phyloP scores from a whole-genome alignment of 257 asterid species.

The Oldenlandia corymbosa region DNA sequence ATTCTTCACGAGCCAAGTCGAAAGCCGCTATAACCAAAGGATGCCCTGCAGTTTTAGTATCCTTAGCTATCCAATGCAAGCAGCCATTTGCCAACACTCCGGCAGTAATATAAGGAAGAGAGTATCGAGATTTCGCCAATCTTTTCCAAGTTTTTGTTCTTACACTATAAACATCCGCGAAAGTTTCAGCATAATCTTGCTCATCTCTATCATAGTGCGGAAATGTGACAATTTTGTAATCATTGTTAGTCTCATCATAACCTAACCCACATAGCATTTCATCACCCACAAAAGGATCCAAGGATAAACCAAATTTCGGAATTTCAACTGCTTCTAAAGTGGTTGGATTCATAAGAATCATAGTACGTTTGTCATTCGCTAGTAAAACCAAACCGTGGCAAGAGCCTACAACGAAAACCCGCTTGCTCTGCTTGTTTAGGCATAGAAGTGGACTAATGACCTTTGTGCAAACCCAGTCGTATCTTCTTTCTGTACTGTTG shows the following conservation, averaged over 20 bases:
- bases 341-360: slow-evolving; percentile 30
- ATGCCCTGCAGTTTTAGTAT: slow-evolving; percentile 4
- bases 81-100: slow-evolving; percentile 37
- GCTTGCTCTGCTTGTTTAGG: background rate
- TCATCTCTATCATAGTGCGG: background rate
- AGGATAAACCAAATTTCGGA: slow-evolving; percentile 20
- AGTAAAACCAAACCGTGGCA: slow-evolving; percentile 31
- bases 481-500: too few species aligned
- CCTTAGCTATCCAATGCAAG: slow-evolving; percentile 41
- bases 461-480: background rate
- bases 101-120: background rate
- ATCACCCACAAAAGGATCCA: slow-evolving; percentile 11
- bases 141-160: too few species aligned
- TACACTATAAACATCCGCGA: too few species aligned
- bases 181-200: too few species aligned
- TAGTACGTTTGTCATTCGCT: slow-evolving; percentile 1
- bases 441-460: slow-evolving; percentile 2
- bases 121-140: too few species aligned
- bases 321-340: slow-evolving; percentile 24
- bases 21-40: slow-evolving; percentile 42
- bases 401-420: slow-evolving; percentile 23
- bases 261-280: slow-evolving; percentile 41
- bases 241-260: slow-evolving; percentile 30
- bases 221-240: slow-evolving; percentile 40
- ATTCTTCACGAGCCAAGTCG: slow-evolving; percentile 27